A percentile compares a stretch with the other conserved stretches of the same genome.
These are phyloP conservation scores for Magnolia officinalis DNA, from an alignment of 164 flowering plant species.

Conservation along the genomic window DNA sequence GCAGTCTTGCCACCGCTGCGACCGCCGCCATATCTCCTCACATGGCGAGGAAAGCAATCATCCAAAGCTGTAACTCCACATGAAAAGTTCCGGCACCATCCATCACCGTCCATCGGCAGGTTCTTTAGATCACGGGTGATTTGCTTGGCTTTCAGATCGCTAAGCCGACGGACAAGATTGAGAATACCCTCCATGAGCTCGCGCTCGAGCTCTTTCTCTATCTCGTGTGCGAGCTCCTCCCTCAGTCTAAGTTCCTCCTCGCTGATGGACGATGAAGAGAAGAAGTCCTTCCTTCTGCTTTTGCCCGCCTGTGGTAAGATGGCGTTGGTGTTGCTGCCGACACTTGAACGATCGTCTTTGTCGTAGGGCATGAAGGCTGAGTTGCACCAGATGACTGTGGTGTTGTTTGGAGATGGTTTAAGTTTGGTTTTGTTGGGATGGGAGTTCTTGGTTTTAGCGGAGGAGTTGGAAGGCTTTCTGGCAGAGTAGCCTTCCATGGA, in stretches of 20 bases:
- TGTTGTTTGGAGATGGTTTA: background rate
- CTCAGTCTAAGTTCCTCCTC: conserved; percentile 12
- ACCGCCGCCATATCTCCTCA: no score
- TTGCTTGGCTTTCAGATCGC: conserved; percentile 15
- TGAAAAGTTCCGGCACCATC: background rate
- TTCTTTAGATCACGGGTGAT: background rate
- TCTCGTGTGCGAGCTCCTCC: conserved; percentile 14
- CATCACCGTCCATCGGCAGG: background rate
- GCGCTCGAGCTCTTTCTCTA: conserved; percentile 16
- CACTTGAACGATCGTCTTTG: conserved; percentile 3
- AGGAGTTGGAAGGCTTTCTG: background rate
- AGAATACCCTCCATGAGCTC: conserved; percentile 17
- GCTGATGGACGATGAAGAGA: background rate
- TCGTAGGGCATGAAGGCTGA: conserved; percentile 1
- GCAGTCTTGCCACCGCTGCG: no score
- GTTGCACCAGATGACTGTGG: conserved; percentile 12
- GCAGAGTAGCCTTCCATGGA: background rate
- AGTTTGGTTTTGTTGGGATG: background rate
- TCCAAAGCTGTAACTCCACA: no score
- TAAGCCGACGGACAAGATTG: conserved; percentile 15
- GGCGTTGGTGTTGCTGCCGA: background rate
- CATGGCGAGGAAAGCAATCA: no score
- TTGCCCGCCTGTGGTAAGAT: no score
- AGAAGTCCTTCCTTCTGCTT: background rate
- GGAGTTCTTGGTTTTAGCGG: background rate